Evolutionary conservation across 495 filamentous ascomycete genomes (phyloP).

Genomic region (Aspergillus wentii): DNA sequence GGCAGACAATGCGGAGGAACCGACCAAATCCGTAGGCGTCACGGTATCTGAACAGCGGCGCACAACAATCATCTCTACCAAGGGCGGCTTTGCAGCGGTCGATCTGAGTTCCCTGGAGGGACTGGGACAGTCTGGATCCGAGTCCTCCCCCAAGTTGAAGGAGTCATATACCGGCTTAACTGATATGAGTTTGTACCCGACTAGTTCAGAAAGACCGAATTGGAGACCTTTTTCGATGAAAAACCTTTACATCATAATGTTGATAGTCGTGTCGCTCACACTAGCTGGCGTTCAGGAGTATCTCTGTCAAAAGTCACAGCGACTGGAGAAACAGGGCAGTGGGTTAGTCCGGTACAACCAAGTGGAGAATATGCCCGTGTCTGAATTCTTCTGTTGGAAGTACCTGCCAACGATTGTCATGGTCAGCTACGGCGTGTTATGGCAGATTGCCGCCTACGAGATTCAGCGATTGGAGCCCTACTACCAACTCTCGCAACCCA

Average conservation of each 20-base stretch:
- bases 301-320: slow-evolving; percentile 52
- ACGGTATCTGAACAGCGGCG: too few species aligned
- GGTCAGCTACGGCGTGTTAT: slow-evolving; percentile 68
- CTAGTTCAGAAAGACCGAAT: slow-evolving; percentile 48
- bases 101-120: slow-evolving; percentile 15
- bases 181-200: too few species aligned
- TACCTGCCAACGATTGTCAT: slow-evolving; percentile 65
- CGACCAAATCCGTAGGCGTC: too few species aligned
- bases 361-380: slow-evolving; percentile 44
- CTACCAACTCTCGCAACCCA: slow-evolving; percentile 63
- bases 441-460: slow-evolving; percentile 71
- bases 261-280: slow-evolving; percentile 52
- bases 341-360: slow-evolving; percentile 47
- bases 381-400: slow-evolving; percentile 63
- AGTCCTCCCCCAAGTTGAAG: too few species aligned
- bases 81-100: slow-evolving; percentile 9
- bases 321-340: slow-evolving; percentile 11
- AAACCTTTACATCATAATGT: slow-evolving; percentile 52
- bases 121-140: too few species aligned
- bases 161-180: too few species aligned
- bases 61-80: slow-evolving; percentile 12
- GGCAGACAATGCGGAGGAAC: too few species aligned
- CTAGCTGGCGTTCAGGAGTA: slow-evolving; percentile 55
- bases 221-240: slow-evolving; percentile 72
- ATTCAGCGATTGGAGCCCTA: slow-evolving; percentile 70